Conservation (phyloP, 257 asterid species). For the Petrea volubilis region DNA sequence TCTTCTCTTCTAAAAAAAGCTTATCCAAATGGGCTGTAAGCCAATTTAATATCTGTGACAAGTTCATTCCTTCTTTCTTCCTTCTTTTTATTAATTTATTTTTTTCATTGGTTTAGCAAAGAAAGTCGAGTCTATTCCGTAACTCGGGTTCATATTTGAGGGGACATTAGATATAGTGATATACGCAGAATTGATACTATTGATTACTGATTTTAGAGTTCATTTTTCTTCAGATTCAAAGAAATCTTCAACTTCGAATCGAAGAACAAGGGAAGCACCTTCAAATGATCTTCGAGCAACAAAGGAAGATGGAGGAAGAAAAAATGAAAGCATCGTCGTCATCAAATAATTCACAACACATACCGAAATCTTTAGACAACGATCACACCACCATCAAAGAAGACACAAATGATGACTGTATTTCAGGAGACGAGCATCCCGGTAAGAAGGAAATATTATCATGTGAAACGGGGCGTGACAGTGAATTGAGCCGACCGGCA, state of each 20-base stretch:
- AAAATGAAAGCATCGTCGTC: constrained; percentile 41
- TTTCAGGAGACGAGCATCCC: constrained; percentile 22
- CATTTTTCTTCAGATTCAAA: constrained; percentile 59
- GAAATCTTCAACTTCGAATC: constrained; percentile 77
- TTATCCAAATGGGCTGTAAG: no score
- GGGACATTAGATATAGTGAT: no score
- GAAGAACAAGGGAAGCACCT: constrained; percentile 86
- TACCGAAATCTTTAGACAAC: constrained; percentile 27
- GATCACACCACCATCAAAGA: constrained; percentile 16
- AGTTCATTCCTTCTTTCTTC: no score
- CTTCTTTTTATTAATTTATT: no score
- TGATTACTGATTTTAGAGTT: neutral
- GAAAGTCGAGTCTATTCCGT: no score
- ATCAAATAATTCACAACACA: constrained; percentile 6
- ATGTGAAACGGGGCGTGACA: constrained; percentile 27
- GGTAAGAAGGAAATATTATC: constrained; percentile 24
- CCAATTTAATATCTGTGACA: no score
- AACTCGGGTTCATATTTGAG: no score
- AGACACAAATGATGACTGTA: constrained; percentile 20
- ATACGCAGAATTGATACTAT: no score
- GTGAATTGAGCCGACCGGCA: constrained; percentile 20
- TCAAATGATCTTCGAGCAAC: constrained; percentile 78
- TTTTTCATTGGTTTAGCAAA: no score
- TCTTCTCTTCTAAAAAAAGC: no score
- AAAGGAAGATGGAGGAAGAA: constrained; percentile 60